Evolutionary conservation across 768 basidiomycete genomes (phyloP), one percentile per base, ranked within the genome.

Genomic region (Calvatia gigantea): DNA sequence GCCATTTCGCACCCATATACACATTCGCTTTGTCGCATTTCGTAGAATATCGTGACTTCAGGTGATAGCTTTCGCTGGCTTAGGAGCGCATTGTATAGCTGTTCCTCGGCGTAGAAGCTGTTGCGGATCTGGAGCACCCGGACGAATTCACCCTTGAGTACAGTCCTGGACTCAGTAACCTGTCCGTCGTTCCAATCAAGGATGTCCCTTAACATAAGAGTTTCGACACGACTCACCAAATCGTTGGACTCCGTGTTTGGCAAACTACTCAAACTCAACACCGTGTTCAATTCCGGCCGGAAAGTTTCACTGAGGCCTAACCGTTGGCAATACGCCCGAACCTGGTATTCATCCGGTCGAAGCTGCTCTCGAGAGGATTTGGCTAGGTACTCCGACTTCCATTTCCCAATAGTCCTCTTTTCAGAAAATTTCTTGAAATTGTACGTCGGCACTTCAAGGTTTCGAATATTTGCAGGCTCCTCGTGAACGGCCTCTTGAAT

Each of bases 11-110:
- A 56, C 19, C 54, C 54, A 32, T 56, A 56, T 2, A 23, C 19
- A 33, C 54, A 56, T 25, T 56, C 54, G 27, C 46, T 56, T 25
- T 49, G 54, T 23, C 54, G 54, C 54, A 48, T 56, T 39, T 56
- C 54, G 31, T 42, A 56, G 19, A 49, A 56, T 42, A 56, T 49
- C 29, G 38, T 56, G 37, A 49, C 47, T 25, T 49, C 54, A 3
- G 54, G 46, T 31, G 46, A 33, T n/a, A 55, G 28, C 9, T 37
- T 21, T 39, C 37, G 28, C n/a, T 41, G 54, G 32, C 29, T 42
- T 33, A 56, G 35, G 4, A 56, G 45, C 27, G 46, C 54, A 12
- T 27, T 42, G 27, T 48, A 49, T 11, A 56, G 31, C 17, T 43
- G 54, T 25, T 56, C 38, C 14, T 56, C 54, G 15, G 47, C 54